Base-by-base conservation (phyloP, 2,329 filamentous ascomycete genomes). In the Pseudogymnoascus sp. region DNA sequence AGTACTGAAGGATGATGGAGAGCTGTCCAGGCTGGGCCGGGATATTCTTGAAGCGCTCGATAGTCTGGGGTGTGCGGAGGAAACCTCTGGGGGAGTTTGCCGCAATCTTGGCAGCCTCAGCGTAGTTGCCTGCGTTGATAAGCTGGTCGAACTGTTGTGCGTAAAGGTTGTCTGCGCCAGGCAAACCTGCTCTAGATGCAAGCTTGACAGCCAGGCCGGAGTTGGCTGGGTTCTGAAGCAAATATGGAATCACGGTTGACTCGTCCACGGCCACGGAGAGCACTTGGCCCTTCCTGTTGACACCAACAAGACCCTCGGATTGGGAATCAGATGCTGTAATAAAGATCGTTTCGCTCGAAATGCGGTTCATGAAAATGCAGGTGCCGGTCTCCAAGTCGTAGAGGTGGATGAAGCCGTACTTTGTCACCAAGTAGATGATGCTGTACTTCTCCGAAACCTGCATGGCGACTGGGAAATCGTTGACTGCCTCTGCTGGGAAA, bases 321-420 rank as follows among this genome's bases (percentile, higher is more conserved):
- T 92, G 87, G 63, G 84, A 83, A 75, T 99, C 95, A 37, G 87
- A 80, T 57, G 91, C 89, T 18, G 93, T 97, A 26, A 93, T 96
- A 80, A 99, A 99, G 75, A 99, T 97, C 26, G 95, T 99, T 75
- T 99, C 95, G 80, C 92, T 96, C 36, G 95, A 99, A 73, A 99
- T 99, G 71, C 96, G 89, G 83, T 99, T 99, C 92, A 99, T 96
- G 84, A 97, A 99, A 74, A 99, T 95, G 75, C 91, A 96, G 11
- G 89, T 90, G 64, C 91, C 96, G 6, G 90, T 95, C 80, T 99
- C 96, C 64, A 99, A 86, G 73, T 99, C 96, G 78, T 99, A 97
- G 23, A 99, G 85, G 78, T 99, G 95, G 71, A 99, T 97, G 79
- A 97, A 99, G 62, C 95, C 95, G 73, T 97, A 99, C 77, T 99